Percentiles rank a stretch among this genome's conserved stretches.
Evolutionary conservation across 441 rosid species (phyloP).

Genomic region (Flueggea neowawraea): DNA sequence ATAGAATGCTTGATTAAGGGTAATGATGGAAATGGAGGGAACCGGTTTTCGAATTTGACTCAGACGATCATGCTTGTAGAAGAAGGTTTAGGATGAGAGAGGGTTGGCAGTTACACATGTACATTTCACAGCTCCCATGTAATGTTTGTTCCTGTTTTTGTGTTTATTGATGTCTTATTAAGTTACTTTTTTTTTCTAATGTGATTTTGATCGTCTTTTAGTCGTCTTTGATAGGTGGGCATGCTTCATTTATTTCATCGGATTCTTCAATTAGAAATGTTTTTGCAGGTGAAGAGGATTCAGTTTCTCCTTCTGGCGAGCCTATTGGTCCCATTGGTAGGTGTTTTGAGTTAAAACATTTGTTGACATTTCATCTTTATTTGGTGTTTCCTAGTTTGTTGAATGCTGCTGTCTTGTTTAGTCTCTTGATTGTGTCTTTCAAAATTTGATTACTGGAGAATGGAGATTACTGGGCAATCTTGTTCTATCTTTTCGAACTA

Average conservation of each 20-base stretch:
- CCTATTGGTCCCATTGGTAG: slow-evolving; percentile 14
- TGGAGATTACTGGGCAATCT: too few relatives aligned
- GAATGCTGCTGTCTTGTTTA: too few relatives aligned
- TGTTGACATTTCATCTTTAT: neutral
- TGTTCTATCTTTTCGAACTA: too few relatives aligned
- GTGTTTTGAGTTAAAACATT: neutral
- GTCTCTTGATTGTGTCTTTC: too few relatives aligned
- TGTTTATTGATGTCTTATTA: neutral
- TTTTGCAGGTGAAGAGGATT: slow-evolving; percentile 22
- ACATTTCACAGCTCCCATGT: slow-evolving; percentile 96
- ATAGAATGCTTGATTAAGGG: slow-evolving; percentile 32
- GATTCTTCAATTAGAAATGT: slow-evolving; percentile 28
- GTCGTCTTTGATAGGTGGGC: slow-evolving; percentile 54
- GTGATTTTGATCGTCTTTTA: slow-evolving; percentile 6
- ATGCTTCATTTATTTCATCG: slow-evolving; percentile 43
- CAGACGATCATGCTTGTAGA: slow-evolving; percentile 20
- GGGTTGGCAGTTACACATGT: slow-evolving; percentile 72
- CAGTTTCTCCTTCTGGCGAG: slow-evolving; percentile 12
- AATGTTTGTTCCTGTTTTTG: slow-evolving; percentile 22
- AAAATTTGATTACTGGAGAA: too few relatives aligned
- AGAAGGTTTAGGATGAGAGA: slow-evolving; percentile 45
- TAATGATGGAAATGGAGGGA: slow-evolving; percentile 5
- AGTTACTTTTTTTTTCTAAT: neutral
- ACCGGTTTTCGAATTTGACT: slow-evolving; percentile 36
- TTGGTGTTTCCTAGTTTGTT: too few relatives aligned